These are phyloP conservation scores for Poteriospumella lacustris DNA, from an alignment of 108 stramenopile species.

Conservation along the genomic window DNA sequence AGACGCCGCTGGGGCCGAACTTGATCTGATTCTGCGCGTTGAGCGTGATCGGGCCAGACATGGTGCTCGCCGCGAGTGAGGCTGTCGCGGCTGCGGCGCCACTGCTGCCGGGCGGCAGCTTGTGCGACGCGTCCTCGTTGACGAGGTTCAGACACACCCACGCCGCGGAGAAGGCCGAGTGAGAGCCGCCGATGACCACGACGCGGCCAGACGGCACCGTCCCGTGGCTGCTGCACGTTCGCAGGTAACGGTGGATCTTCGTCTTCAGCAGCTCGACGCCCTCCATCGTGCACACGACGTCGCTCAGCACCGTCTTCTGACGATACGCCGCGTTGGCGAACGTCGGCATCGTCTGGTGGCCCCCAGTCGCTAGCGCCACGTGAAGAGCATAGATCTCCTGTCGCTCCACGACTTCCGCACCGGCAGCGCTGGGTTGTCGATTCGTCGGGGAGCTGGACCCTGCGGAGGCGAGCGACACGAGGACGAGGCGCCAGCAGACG, in stretches of 20 bases:
- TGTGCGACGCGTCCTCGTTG: not conserved
- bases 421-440: too few species aligned
- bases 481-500: not conserved
- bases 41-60: too few species aligned
- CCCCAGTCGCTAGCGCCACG: conserved; percentile 16
- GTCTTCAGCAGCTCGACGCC: not conserved
- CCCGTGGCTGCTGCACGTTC: not conserved
- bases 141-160: conserved; percentile 26
- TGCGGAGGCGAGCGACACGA: not conserved
- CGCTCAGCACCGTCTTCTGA: not conserved
- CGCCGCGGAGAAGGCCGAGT: conserved; percentile 22
- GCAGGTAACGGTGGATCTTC: too few species aligned
- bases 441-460: too few species aligned
- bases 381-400: not conserved
- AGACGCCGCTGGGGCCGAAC: too few species aligned
- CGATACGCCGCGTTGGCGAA: not conserved
- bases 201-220: too few species aligned
- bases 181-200: conserved; percentile 28
- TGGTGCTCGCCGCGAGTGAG: too few species aligned
- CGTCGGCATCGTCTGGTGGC: not conserved
- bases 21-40: too few species aligned
- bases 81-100: too few species aligned
- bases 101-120: too few species aligned
- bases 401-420: not conserved
- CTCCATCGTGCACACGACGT: not conserved